phyloP scores from a whole-genome alignment of 805 yeast genomes.

The Nematodospora valgi region DNA sequence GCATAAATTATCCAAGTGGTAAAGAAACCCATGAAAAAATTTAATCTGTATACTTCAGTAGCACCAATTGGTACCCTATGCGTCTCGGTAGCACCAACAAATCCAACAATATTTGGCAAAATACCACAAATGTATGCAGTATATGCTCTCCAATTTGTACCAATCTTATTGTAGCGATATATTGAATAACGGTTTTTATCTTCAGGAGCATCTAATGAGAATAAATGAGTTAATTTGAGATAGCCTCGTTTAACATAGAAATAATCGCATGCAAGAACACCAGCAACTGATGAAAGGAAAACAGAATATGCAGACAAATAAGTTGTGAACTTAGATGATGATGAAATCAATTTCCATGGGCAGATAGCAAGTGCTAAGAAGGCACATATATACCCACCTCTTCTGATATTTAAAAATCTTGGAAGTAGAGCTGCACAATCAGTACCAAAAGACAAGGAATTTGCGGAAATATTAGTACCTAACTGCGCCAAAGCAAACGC shows the following conservation, averaged over 20 bases:
- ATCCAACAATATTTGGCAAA: conserved; percentile 81
- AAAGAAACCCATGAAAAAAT: conserved; percentile 74
- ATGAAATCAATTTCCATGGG: conserved; percentile 42
- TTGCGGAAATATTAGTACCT: conserved; percentile 41
- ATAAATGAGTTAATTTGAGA: conserved; percentile 61
- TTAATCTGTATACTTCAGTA: conserved; percentile 63
- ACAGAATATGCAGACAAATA: conserved; percentile 42
- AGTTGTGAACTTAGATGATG: conserved; percentile 39
- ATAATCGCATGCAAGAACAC: conserved; percentile 41
- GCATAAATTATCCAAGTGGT: conserved; percentile 55
- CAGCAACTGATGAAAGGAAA: conserved; percentile 42
- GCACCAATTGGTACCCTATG: conserved; percentile 74
- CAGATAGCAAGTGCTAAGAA: conserved; percentile 34
- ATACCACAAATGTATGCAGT: conserved; percentile 79
- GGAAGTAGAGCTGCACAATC: conserved; percentile 41
- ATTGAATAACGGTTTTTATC: conserved; percentile 24
- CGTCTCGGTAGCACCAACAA: conserved; percentile 78
- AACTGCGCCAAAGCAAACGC: conserved; percentile 42
- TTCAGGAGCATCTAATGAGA: conserved; percentile 41
- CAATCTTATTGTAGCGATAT: conserved; percentile 61
- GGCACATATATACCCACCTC: conserved; percentile 42
- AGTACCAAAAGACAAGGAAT: conserved; percentile 40
- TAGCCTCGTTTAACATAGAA: conserved; percentile 69
- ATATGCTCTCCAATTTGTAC: conserved; percentile 82
- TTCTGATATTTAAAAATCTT: conserved; percentile 36